phyloP scores from a whole-genome alignment of 495 filamentous ascomycete genomes.

The Hyphodiscus hymeniophilus region DNA sequence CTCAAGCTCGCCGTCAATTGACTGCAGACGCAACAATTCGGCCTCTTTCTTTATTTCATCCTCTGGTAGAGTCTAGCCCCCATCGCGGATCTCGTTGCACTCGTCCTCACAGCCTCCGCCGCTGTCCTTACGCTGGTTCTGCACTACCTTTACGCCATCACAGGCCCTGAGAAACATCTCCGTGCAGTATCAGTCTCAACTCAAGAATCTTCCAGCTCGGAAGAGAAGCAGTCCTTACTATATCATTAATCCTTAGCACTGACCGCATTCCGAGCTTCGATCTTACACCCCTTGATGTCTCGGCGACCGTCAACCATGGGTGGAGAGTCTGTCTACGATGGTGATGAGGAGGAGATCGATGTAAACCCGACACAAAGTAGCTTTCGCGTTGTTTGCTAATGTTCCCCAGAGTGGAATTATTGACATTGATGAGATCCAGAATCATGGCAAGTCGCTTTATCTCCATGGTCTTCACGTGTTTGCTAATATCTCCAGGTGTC shows the following conservation, averaged over 20 bases:
- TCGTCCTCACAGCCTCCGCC: no score
- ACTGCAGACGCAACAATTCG: no score
- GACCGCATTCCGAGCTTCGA: not conserved
- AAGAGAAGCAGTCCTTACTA: not conserved
- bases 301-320: not conserved
- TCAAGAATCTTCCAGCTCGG: no score
- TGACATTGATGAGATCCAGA: constrained; percentile 67
- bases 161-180: no score
- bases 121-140: no score
- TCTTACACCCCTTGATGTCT: not conserved
- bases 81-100: no score
- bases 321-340: constrained; percentile 11
- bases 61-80: no score
- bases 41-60: no score
- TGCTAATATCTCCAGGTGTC: constrained; percentile 43
- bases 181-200: no score
- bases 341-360: constrained; percentile 14
- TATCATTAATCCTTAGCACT: not conserved
- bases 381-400: not conserved
- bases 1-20: no score
- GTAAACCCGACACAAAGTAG: not conserved
- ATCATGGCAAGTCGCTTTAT: constrained; percentile 58
- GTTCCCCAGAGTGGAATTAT: constrained; percentile 33
- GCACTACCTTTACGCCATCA: no score
- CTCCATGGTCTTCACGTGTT: constrained; percentile 1